phyloP scores from a whole-genome alignment of 192 early-diverging fungal species.

The Dimargaris verticillata region DNA sequence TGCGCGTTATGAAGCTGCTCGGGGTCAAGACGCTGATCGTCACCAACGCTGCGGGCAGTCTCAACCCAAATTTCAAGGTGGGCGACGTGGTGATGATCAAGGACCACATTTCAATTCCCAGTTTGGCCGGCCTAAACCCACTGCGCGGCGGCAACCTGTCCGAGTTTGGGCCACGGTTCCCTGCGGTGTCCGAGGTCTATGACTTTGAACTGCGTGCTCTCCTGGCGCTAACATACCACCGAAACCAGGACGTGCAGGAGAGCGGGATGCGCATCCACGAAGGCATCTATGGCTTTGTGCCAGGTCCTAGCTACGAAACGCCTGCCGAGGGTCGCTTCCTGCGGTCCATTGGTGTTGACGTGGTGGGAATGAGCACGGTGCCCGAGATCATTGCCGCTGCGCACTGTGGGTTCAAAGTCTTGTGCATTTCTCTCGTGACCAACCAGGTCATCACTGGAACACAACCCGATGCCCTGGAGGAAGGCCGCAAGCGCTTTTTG shows the following conservation, averaged over 20 bases:
- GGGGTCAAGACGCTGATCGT: constrained; percentile 60
- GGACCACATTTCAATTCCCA: constrained; percentile 66
- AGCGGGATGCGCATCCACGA: constrained; percentile 40
- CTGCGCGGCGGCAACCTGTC: constrained; percentile 72
- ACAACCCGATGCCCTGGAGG: constrained; percentile 15
- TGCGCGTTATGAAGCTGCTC: constrained; percentile 70
- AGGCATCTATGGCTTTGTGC: constrained; percentile 63
- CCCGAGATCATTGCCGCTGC: constrained; percentile 79
- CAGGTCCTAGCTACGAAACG: constrained; percentile 88
- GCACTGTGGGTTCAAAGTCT: constrained; percentile 62
- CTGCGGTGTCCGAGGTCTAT: constrained; percentile 72
- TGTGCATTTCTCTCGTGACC: constrained; percentile 69
- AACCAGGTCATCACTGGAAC: constrained; percentile 33
- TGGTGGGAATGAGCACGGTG: constrained; percentile 77
- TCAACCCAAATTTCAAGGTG: constrained; percentile 57
- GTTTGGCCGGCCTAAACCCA: constrained; percentile 55
- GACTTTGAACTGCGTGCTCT: constrained; percentile 54
- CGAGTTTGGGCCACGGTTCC: constrained; percentile 73
- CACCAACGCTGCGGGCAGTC: constrained; percentile 73
- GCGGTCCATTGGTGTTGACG: constrained; percentile 51
- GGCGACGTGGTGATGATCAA: constrained; percentile 70
- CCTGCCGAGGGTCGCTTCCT: constrained; percentile 66
- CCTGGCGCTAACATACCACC: constrained; percentile 31
- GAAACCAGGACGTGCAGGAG: constrained; percentile 17
- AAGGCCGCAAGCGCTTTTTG: constrained; percentile 22